These are phyloP conservation scores for Achaetomium macrosporum DNA, from an alignment of 2,329 filamentous ascomycete genomes.

Conservation along the genomic window DNA sequence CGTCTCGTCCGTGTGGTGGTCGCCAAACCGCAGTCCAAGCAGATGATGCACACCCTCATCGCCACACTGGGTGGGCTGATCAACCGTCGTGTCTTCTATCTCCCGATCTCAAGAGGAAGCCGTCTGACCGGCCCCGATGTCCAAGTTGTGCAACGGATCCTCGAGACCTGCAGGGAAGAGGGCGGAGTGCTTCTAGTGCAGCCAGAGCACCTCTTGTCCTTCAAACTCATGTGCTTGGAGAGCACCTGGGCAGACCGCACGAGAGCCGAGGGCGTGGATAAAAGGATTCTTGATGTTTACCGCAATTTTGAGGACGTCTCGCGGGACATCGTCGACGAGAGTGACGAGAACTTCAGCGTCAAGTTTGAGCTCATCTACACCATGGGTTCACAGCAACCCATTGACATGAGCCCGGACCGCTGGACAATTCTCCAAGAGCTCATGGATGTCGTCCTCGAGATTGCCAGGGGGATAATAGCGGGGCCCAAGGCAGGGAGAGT, in stretches of 20 bases:
- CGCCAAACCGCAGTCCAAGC: constrained; percentile 52
- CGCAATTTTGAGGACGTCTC: constrained; percentile 42
- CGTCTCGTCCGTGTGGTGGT: constrained; percentile 50
- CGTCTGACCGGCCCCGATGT: constrained; percentile 27
- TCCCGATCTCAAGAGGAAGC: constrained; percentile 53
- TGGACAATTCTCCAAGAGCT: constrained; percentile 53
- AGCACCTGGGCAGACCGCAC: constrained; percentile 29
- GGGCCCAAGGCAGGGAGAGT: constrained; percentile 35
- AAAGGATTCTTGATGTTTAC: constrained; percentile 48
- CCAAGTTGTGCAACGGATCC: constrained; percentile 36
- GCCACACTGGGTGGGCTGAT: constrained; percentile 48
- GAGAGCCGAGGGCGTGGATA: constrained; percentile 38
- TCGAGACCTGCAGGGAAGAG: constrained; percentile 32
- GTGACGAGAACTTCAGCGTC: constrained; percentile 48
- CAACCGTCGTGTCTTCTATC: constrained; percentile 46
- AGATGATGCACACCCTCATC: constrained; percentile 42
- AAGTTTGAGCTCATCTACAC: constrained; percentile 55
- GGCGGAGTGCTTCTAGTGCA: constrained; percentile 53
- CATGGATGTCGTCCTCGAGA: constrained; percentile 36
- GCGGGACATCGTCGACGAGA: constrained; percentile 62
- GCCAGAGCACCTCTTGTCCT: constrained; percentile 61
- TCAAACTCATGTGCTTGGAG: constrained; percentile 56
- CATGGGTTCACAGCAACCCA: constrained; percentile 39
- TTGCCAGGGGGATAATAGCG: constrained; percentile 26
- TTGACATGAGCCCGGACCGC: constrained; percentile 50